Conservation (phyloP, 2,329 filamentous ascomycete genomes). For the Ceratocystis alfenasii region DNA sequence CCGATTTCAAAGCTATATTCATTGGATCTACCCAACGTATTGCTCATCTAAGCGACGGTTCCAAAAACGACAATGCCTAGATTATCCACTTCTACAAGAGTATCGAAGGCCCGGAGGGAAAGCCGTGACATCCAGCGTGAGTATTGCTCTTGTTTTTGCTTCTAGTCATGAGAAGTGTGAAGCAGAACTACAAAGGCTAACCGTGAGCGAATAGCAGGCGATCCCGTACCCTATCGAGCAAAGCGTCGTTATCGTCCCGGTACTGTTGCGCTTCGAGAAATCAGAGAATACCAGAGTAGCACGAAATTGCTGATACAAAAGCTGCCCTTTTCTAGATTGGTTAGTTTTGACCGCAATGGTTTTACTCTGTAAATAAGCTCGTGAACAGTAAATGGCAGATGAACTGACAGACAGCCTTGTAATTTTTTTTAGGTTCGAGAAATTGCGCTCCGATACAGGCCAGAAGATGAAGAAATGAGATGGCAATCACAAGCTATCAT, state of each 20-base stretch:
- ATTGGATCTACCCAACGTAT: not conserved
- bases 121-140: constrained; percentile 18
- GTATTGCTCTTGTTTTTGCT: not conserved
- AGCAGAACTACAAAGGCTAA: not conserved
- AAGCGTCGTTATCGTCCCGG: constrained; percentile 61
- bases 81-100: constrained; percentile 8
- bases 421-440: constrained; percentile 47
- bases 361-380: not conserved
- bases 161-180: not conserved
- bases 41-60: not conserved
- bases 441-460: constrained; percentile 55
- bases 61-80: constrained; percentile 14
- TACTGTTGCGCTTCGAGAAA: constrained; percentile 81
- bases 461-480: constrained; percentile 57
- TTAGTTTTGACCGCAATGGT: constrained; percentile 29
- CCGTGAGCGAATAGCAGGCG: constrained; percentile 47
- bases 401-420: constrained; percentile 22
- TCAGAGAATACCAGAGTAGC: constrained; percentile 76
- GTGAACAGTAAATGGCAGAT: not conserved
- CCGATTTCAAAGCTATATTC: not conserved
- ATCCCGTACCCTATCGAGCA: constrained; percentile 52
- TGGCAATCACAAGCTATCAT: constrained; percentile 96
- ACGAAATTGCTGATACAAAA: constrained; percentile 78
- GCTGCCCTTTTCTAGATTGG: constrained; percentile 67
- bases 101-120: constrained; percentile 15